These are phyloP conservation scores for Populus tremula DNA, from an alignment of 345 rosid genomes.

Conservation along the genomic window DNA sequence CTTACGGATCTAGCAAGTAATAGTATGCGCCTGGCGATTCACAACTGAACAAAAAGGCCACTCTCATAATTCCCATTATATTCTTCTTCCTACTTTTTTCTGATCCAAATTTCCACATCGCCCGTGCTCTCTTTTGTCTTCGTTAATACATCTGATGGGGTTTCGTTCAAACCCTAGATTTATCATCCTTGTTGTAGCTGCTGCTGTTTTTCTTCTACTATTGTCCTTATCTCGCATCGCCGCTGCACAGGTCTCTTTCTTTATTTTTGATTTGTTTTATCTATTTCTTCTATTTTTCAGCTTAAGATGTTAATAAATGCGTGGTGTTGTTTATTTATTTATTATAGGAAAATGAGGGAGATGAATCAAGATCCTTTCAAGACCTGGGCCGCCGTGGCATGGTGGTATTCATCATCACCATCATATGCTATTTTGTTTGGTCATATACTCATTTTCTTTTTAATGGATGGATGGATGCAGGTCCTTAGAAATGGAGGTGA, in stretches of 20 bases:
- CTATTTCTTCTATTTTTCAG: background rate
- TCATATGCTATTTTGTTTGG: background rate
- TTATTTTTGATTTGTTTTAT: background rate
- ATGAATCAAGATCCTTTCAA: conserved; percentile 43
- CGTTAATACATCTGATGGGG: conserved; percentile 8
- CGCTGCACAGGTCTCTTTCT: conserved; percentile 20
- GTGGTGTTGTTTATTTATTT: background rate
- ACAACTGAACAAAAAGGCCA: too few relatives aligned
- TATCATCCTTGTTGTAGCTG: background rate
- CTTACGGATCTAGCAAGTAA: background rate
- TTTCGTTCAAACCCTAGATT: conserved; percentile 2
- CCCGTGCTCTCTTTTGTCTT: background rate
- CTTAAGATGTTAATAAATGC: background rate
- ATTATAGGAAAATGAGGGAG: conserved; percentile 45
- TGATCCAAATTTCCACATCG: too few relatives aligned
- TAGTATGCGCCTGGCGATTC: background rate
- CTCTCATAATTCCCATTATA: too few relatives aligned
- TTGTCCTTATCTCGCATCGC: conserved; percentile 2
- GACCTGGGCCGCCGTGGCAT: conserved; percentile 95
- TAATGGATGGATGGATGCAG: conserved; percentile 27
- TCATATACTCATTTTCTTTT: background rate
- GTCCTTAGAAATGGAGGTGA: conserved; percentile 41
- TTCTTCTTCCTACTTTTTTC: too few relatives aligned
- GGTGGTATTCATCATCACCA: conserved; percentile 47
- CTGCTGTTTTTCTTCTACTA: background rate